Evolutionary conservation across 768 basidiomycete species (phyloP), one percentile per base, ranked within the genome.

Genomic region (Russula foetens): DNA sequence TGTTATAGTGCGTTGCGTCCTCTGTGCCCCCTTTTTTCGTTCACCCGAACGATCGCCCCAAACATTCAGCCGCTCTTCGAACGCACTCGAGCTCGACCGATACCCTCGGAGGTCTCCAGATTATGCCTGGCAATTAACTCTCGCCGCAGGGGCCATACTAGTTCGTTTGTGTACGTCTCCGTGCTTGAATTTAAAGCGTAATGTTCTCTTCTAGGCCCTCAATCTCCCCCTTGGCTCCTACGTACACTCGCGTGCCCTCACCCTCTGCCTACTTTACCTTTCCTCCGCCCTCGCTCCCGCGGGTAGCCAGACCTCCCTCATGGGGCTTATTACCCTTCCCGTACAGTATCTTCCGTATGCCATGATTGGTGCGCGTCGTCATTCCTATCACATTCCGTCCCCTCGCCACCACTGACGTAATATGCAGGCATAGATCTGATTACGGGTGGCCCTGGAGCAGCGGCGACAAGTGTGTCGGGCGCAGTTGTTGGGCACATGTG

Each of bases 251-350:
- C 83, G 83, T 24, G 79, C 90, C 2, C 75, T 93, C 56, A 75
- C 90, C 46, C 73, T 86, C 66, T 80, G 81, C 64, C 73, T 93
- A 65, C 78, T 80, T 33, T 92, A 92, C 71, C 74, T 93, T 59
- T 79, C 79, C 62, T 84, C 86, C 33, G 68, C 78, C 3, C 82
- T 90, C 47, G 80, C 88, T 4, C 83, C 85, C 24, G 78, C 81
- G 7, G 84, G 85, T 26, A 68, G 83, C 9, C 83, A 82, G 67
- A 85, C 88, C 15, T 88, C 86, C 8, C 69, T 95, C 59, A 84
- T 91, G 76, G 92, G 92, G 6, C 79, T 96, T 57, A 58, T 96
- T 67, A 83, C 82, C 19, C 69, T 94, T 62, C 90, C 90, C 1
- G 70, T 88, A 59, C 73, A 74, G 63, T 93, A 86, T 71, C 81